Evolutionary conservation across 345 rosid species (phyloP).

Genomic region (Arabidopsis thaliana): DNA sequence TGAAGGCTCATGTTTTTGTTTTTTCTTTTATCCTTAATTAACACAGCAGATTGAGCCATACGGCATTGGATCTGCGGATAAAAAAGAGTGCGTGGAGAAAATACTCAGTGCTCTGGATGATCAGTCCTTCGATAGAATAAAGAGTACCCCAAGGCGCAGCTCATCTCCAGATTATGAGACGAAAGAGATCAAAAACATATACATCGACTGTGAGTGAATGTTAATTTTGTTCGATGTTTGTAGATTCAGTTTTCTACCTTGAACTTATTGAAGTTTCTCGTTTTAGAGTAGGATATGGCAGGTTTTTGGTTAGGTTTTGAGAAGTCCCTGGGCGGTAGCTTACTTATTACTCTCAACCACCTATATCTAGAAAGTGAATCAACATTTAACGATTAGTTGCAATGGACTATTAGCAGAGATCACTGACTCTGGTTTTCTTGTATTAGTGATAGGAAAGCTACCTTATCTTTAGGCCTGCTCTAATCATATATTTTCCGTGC

Average conservation of each 20-base stretch:
- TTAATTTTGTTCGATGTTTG: background rate
- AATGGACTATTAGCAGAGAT: background rate
- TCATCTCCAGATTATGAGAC: slow-evolving; percentile 73
- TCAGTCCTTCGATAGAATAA: slow-evolving; percentile 55
- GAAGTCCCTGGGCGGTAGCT: background rate
- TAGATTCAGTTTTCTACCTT: slow-evolving; percentile 17
- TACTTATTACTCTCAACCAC: slow-evolving; percentile 12
- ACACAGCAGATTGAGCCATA: slow-evolving; percentile 85
- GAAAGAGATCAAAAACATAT: slow-evolving; percentile 92
- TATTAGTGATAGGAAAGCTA: slow-evolving; percentile 19
- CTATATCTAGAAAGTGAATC: background rate
- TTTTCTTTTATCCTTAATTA: slow-evolving; percentile 3
- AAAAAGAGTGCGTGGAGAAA: slow-evolving; percentile 54
- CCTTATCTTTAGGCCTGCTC: slow-evolving; percentile 2
- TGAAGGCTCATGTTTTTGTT: slow-evolving; percentile 7
- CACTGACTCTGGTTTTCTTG: background rate
- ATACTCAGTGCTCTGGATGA: slow-evolving; percentile 52
- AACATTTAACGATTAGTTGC: background rate
- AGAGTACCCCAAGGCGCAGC: slow-evolving; percentile 52
- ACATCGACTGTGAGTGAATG: slow-evolving; percentile 83
- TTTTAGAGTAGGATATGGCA: slow-evolving; percentile 15
- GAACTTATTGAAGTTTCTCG: background rate
- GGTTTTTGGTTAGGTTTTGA: slow-evolving; percentile 18
- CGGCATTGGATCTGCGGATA: slow-evolving; percentile 54
- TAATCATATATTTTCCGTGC: slow-evolving; percentile 1